These are phyloP conservation scores for Penicillium simplicissimum DNA, from an alignment of 495 filamentous ascomycete species.

Conservation along the genomic window DNA sequence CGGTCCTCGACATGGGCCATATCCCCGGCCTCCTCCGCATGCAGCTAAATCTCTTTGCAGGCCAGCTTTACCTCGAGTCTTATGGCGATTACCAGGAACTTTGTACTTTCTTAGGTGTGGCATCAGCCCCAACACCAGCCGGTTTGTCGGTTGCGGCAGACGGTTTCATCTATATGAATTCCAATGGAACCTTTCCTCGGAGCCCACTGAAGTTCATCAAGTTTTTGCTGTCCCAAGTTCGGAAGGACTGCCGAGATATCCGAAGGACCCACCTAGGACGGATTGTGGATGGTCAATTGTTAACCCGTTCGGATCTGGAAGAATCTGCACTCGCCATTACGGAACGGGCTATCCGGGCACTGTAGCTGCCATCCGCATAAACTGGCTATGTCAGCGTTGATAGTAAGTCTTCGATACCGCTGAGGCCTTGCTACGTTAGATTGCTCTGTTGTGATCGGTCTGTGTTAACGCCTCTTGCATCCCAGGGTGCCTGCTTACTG, in stretches of 20 bases:
- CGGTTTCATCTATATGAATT: conserved; percentile 25
- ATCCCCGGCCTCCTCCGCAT: conserved; percentile 24
- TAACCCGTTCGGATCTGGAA: conserved; percentile 18
- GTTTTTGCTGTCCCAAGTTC: conserved; percentile 49
- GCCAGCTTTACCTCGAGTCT: conserved; percentile 60
- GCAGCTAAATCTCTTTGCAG: conserved; percentile 67
- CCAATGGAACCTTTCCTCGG: conserved; percentile 35
- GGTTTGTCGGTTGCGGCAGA: conserved; percentile 45
- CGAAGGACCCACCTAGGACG: conserved; percentile 57
- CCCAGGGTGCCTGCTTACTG: no score
- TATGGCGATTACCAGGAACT: conserved; percentile 55
- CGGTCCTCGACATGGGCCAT: not conserved
- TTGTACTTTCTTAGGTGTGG: conserved; percentile 56
- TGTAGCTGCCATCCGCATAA: not conserved
- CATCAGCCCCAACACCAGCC: conserved; percentile 35
- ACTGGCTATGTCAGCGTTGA: not conserved
- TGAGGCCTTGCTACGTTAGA: no score
- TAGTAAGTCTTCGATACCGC: no score
- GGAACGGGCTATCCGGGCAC: not conserved
- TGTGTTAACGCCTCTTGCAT: no score
- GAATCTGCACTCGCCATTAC: not conserved
- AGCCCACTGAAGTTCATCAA: conserved; percentile 58
- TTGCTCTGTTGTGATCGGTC: no score
- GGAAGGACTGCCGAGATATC: conserved; percentile 51
- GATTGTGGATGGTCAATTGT: conserved; percentile 48